Conservation (phyloP, 768 basidiomycete species). For the Russula brevipes region DNA sequence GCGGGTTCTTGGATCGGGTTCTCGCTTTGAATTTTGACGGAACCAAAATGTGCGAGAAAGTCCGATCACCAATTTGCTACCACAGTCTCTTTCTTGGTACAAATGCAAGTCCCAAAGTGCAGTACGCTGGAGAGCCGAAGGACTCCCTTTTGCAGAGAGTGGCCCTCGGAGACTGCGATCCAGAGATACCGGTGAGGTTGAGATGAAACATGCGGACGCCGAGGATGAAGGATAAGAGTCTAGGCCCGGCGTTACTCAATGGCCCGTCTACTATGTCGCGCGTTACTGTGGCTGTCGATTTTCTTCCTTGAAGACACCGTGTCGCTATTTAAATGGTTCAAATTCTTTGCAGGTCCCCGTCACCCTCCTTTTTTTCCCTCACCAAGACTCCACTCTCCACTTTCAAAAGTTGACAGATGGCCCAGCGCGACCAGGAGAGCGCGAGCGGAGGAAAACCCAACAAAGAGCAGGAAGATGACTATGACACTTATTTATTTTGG, state of each 20-base stretch:
- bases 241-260: constrained; percentile 7
- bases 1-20: constrained; percentile 8
- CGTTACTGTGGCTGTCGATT: neutral
- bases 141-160: neutral
- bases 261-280: neutral
- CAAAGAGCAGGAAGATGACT: constrained; percentile 4
- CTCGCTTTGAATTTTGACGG: constrained; percentile 12
- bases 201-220: neutral
- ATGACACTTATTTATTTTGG: constrained; percentile 11
- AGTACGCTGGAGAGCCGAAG: neutral
- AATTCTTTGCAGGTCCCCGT: constrained; percentile 5
- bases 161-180: neutral
- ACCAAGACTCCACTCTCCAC: neutral
- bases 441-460: neutral
- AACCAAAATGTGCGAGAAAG: constrained; percentile 3
- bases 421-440: neutral
- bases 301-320: constrained; percentile 16
- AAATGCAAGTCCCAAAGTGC: neutral
- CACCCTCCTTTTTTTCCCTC: neutral
- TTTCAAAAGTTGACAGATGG: neutral
- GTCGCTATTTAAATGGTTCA: constrained; percentile 14
- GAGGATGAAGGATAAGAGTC: neutral
- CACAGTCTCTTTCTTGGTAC: neutral
- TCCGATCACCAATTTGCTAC: neutral
- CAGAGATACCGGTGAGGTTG: neutral